Base-by-base conservation (phyloP, 1,284 basidiomycete species). In the Ceratobasidium sp. region DNA sequence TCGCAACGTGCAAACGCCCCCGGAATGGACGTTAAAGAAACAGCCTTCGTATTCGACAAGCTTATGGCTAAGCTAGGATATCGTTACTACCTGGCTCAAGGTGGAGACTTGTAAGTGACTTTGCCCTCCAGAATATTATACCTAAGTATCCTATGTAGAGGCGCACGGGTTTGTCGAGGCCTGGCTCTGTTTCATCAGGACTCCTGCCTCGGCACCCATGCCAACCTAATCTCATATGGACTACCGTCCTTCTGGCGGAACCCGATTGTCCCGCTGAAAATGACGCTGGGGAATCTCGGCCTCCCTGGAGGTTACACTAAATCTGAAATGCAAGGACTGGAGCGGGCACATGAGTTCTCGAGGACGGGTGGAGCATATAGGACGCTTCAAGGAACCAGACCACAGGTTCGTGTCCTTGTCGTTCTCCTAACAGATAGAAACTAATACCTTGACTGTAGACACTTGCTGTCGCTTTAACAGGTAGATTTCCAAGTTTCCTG, bases 61-160 rank as follows among this genome's bases (percentile, higher is more conserved):
- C 66, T 81, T 8, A 81, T 80, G 79, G 75, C 77, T 59, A 67
- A 74, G 41, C 67, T 81, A 20, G 80, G 80, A 44, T 81, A 80
- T 62, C 50, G 73, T 14, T 55, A 79, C 54, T 81, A 80, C 44
- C 67, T 81, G 2, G 79, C 80, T 0, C 80, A 81, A 48, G 80
- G 80, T n/a, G 80, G 80, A 18, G 80, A 80, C 52, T 81, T 78
- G 80, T 80, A 52, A 33, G 33, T 41, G 38, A 10, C 10, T 77
- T 14, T 38, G 38, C n/a, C 27, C 14, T 54, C 27, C n/a, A 8
- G 20, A 6, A 20, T 33, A 46, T 3, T 23, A 55, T 12, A 33
- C 78, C 12, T 16, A 33, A 54, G 33, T n/a, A n/a, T 23, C 20
- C 41, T 27, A 71, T 38, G 20, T 33, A 81, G 80, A 74, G 79